Evolutionary conservation across 2,329 filamentous ascomycete species (phyloP), one percentile per base, ranked within the genome.

Genomic region (Cryphonectria japonica): DNA sequence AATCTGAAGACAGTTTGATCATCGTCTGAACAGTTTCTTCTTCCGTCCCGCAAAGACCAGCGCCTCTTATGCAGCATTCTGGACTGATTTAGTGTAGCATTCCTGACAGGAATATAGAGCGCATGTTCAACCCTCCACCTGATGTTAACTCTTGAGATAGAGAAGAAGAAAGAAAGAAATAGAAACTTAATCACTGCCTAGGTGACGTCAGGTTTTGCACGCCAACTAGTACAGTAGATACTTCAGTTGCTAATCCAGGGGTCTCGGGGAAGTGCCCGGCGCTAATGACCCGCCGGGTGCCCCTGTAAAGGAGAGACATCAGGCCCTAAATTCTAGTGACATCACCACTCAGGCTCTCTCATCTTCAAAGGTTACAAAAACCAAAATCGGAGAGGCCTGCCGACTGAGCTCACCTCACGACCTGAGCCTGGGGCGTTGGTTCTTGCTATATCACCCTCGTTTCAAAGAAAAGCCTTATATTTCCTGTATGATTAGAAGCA

Each of bases 331-430:
- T 41, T 52, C 2, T 26, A 50, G 71, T 72, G 71, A 71, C 71
- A 72, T 72, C 71, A 71, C 69, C 69, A 72, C 71, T 72, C 41
- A 66, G 46, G 16, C 32, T 43, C 43, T 32, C 54, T 66, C 19
- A 22, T 19, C 41, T 43, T 13, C 13, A 13, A n/a, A n/a, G 4
- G 11, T 46, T 32, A 41, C 34, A 34, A 14, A n/a, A 8, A 22
- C 2, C 22, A 63, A 64, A 64, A 46, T 29, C 16, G 37, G 26
- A 26, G 26, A 39, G 41, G 14, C 61, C 39, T 8, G 41, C 13
- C 39, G 3, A 9, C 22, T 3, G 37, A 62, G 29, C 8, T 37
- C 61, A 26, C 67, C 32, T 34, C 39, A 46, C 39, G 13, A 19
- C 7, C 7, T 43, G 22, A 43, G 13, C 41, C 41, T 19, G 41